Conservation (phyloP, 352 stramenopile species). For the Globisporangium apiculatum region DNA sequence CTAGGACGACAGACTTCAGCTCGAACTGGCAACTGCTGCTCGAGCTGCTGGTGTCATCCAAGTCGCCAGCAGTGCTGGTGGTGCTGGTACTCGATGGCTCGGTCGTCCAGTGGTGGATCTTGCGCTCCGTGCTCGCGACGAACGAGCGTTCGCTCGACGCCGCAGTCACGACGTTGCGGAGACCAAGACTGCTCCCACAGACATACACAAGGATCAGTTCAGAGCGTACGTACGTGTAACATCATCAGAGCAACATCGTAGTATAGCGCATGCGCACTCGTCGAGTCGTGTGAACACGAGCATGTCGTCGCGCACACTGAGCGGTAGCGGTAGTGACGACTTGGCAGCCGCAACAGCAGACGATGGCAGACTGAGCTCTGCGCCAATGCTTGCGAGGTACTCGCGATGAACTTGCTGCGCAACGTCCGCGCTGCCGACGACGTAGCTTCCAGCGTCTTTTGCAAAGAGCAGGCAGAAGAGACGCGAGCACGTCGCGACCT, state of each 20-base stretch:
- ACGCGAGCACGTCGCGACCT: constrained; percentile 27
- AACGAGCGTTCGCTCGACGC: constrained; percentile 16
- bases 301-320: not conserved
- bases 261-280: constrained; percentile 14
- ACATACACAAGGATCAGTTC: not conserved
- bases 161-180: constrained; percentile 25
- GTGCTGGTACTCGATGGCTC: constrained; percentile 2
- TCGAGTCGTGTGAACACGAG: constrained; percentile 23
- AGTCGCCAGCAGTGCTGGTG: not conserved
- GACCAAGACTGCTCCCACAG: constrained; percentile 18
- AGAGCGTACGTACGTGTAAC: not conserved
- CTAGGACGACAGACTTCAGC: constrained; percentile 1
- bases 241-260: no score
- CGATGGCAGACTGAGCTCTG: no score
- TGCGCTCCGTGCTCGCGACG: constrained; percentile 25
- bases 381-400: constrained; percentile 7
- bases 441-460: constrained; percentile 24
- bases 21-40: not conserved
- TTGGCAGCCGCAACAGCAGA: not conserved
- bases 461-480: constrained; percentile 43
- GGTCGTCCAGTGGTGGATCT: constrained; percentile 29
- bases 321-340: constrained; percentile 1
- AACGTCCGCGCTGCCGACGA: constrained; percentile 30
- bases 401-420: constrained; percentile 14
- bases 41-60: not conserved